Percentiles rank a stretch among this genome's conserved stretches.
Conservation (phyloP, 106 monocot genomes). For the Dioscorea dumetorum region DNA sequence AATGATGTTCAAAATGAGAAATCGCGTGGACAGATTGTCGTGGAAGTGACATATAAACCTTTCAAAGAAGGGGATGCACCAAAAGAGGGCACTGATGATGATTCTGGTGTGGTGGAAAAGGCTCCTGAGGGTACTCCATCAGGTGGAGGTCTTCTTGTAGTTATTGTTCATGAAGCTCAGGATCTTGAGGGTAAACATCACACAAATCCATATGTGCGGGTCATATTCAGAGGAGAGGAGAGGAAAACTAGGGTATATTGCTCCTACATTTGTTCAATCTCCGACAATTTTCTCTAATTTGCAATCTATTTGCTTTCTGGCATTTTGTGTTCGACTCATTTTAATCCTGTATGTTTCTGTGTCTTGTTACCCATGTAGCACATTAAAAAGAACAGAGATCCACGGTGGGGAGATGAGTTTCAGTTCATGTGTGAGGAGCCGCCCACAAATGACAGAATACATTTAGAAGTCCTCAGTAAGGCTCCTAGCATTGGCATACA, state of each 20-base stretch:
- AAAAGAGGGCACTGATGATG: slow-evolving; percentile 21
- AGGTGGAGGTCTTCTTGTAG: slow-evolving; percentile 56
- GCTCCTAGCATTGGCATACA: slow-evolving; percentile 57
- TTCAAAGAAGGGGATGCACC: slow-evolving; percentile 36
- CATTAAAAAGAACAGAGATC: slow-evolving; percentile 67
- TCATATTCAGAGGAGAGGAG: slow-evolving; percentile 67
- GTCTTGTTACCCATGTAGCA: slow-evolving; percentile 23
- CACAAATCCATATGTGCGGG: slow-evolving; percentile 53
- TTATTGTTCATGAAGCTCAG: slow-evolving; percentile 58
- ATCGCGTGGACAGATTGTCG: slow-evolving; percentile 35
- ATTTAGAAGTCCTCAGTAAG: slow-evolving; percentile 55
- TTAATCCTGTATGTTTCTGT: background rate
- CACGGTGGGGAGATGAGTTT: slow-evolving; percentile 67
- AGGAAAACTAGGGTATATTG: slow-evolving; percentile 59
- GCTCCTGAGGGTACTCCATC: slow-evolving; percentile 40
- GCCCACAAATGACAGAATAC: slow-evolving; percentile 56
- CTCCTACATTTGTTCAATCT: background rate
- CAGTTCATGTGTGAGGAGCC: slow-evolving; percentile 63
- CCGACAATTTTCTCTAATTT: background rate
- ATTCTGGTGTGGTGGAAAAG: slow-evolving; percentile 23
- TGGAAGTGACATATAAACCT: slow-evolving; percentile 35
- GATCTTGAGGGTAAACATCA: slow-evolving; percentile 76
- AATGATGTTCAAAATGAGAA: slow-evolving; percentile 65
- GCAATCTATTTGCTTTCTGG: too few relatives aligned
- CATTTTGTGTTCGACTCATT: too few relatives aligned